These are phyloP conservation scores for Boletus bicolor DNA, from an alignment of 768 basidiomycete species.

Conservation along the genomic window DNA sequence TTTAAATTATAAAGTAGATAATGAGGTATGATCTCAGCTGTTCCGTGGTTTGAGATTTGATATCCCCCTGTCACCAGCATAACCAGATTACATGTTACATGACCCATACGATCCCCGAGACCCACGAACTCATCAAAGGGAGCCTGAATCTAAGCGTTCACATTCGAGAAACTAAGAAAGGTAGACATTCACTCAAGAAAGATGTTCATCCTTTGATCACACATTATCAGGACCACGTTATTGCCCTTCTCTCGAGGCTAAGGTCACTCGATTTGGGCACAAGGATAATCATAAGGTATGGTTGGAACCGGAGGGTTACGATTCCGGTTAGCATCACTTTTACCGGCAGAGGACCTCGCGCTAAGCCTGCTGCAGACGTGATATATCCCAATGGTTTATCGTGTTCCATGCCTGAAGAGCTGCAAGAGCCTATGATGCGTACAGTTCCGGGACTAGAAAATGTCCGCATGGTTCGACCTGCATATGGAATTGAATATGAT, in stretches of 20 bases:
- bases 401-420: conserved; percentile 81
- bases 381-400: conserved; percentile 92
- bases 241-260: conserved; percentile 88
- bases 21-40: conserved; percentile 47
- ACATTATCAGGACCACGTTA: conserved; percentile 71
- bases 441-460: conserved; percentile 84
- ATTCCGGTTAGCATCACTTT: conserved; percentile 56
- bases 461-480: conserved; percentile 78
- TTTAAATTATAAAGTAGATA: conserved; percentile 62
- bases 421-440: conserved; percentile 79
- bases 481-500: conserved; percentile 93
- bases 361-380: conserved; percentile 47
- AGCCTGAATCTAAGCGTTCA: conserved; percentile 79
- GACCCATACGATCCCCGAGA: conserved; percentile 68
- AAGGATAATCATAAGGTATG: conserved; percentile 74
- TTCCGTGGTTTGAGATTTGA: neutral
- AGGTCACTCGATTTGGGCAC: conserved; percentile 74
- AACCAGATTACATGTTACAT: conserved; percentile 72
- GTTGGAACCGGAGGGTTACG: conserved; percentile 92
- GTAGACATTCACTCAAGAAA: conserved; percentile 31
- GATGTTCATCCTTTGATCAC: neutral
- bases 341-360: neutral
- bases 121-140: conserved; percentile 72
- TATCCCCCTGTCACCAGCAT: conserved; percentile 40
- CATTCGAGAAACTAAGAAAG: conserved; percentile 87